Base-by-base conservation (phyloP, 768 basidiomycete species). In the Pleurotus tuber-regium region DNA sequence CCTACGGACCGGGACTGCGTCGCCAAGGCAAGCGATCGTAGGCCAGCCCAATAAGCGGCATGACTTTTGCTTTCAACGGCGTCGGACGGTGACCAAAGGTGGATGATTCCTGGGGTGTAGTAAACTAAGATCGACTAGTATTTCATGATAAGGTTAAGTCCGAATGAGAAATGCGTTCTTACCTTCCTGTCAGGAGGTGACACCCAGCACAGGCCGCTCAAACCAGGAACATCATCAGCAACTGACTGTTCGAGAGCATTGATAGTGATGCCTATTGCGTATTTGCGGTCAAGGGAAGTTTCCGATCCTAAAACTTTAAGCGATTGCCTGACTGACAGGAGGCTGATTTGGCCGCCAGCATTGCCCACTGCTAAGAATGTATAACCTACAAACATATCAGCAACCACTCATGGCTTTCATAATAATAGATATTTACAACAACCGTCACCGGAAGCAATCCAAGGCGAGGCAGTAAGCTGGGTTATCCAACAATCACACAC, bases 401-500 rank as follows among this genome's bases (percentile, higher is more conserved):
- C 21, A 35, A 28, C 1, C 4, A 30, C 10, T n/a, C 29, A 51
- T 23, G 54, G 30, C 38, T 41, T 31, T 47, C 24, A n/a, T n/a
- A 53, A 38, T 50, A 19, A 24, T 43, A 42, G 6, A 24, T 29
- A 54, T 73, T 63, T 55, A 85, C 88, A 76, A 50, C 63, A 67
- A 42, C 71, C 71, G 4, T 60, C 59, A 23, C 66, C 60, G 1
- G 61, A 55, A 35, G 61, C 33, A 7, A 54, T 62, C 87, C 87
- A 90, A 11, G 72, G 61, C 4, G 85, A 79, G 69, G 84, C 82
- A 0, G 81, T 72, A 12, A 86, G 59, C 55, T 81, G 75, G 3
- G 77, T 83, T 8, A 91, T 68, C 88, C 88, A 91, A 40, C 72
- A 71, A 21, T 85, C 72, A 26, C 75, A 61, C 10, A 87, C 69